Percentiles rank a stretch among this genome's conserved stretches.
Conservation (phyloP, 139 green algal species). For the Ettlia oleoabundans region DNA sequence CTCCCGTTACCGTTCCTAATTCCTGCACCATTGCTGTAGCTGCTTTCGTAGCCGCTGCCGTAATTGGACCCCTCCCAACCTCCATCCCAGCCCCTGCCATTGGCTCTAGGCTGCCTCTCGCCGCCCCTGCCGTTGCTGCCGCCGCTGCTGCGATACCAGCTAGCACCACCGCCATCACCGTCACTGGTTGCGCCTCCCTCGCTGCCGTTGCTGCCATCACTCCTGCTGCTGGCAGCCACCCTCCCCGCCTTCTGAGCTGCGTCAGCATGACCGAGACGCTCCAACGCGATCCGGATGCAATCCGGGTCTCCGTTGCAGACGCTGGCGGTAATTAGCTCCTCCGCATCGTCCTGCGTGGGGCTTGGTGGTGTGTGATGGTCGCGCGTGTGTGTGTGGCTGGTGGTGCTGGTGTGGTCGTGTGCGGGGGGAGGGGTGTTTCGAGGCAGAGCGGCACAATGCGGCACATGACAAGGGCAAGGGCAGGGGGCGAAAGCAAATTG, state of each 20-base stretch:
- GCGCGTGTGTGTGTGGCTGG: not conserved
- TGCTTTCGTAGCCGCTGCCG: not conserved
- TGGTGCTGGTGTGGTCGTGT: too few species aligned
- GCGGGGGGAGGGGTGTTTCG: too few species aligned
- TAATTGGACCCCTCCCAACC: not conserved
- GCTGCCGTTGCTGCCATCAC: not conserved
- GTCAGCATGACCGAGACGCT: constrained; percentile 7
- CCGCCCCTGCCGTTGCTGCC: not conserved
- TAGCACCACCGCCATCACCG: too few species aligned
- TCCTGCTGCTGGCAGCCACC: not conserved
- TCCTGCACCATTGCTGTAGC: too few species aligned
- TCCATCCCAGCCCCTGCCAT: not conserved
- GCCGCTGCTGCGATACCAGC: not conserved
- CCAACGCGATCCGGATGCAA: constrained; percentile 12
- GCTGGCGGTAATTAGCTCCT: constrained; percentile 36
- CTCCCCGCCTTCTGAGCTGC: not conserved
- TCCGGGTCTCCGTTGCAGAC: constrained; percentile 12
- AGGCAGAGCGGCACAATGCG: too few species aligned
- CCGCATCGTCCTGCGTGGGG: constrained; percentile 53
- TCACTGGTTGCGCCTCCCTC: too few species aligned
- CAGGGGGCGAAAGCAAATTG: too few species aligned
- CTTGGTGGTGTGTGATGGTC: not conserved
- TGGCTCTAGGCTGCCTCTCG: not conserved
- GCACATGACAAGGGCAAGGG: too few species aligned
- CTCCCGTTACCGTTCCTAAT: not conserved